These are phyloP conservation scores for Cercospora zeina DNA, from an alignment of 2,329 filamentous ascomycete genomes.

Conservation along the genomic window DNA sequence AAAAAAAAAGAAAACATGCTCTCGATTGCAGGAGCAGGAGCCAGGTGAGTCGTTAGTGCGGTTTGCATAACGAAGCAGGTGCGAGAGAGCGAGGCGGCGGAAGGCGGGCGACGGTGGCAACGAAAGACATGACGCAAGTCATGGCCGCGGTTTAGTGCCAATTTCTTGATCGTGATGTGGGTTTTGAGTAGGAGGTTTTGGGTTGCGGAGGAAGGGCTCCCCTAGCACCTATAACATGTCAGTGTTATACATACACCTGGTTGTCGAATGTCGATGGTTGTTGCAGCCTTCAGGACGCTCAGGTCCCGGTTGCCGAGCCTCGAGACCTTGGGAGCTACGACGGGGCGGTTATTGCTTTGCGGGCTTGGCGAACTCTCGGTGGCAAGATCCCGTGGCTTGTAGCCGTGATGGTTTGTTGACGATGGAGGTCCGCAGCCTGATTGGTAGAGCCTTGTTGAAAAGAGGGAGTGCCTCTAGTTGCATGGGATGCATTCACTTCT, in stretches of 20 bases:
- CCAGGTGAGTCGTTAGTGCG: too few species aligned
- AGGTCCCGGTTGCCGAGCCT: not conserved
- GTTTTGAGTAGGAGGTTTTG: not conserved
- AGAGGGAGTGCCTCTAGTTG: not conserved
- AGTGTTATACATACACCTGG: conserved; percentile 11
- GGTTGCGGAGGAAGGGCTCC: not conserved
- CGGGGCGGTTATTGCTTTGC: not conserved
- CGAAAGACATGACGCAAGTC: not conserved
- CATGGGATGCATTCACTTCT: not conserved
- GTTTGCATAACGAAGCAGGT: not conserved
- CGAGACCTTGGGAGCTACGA: not conserved
- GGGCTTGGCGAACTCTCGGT: not conserved
- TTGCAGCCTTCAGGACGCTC: not conserved
- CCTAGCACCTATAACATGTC: not conserved
- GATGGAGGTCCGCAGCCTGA: not conserved
- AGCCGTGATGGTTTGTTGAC: not conserved
- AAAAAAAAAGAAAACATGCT: too few species aligned
- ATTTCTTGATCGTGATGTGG: not conserved
- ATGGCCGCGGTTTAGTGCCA: not conserved
- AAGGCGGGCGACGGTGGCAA: not conserved
- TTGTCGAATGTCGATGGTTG: conserved; percentile 1
- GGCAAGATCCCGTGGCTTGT: not conserved
- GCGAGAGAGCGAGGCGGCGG: not conserved
- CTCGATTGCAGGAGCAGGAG: too few species aligned
- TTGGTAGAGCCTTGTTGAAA: not conserved